These are phyloP conservation scores for Diaporthe humulicola DNA, from an alignment of 2,329 filamentous ascomycete species.

Conservation along the genomic window DNA sequence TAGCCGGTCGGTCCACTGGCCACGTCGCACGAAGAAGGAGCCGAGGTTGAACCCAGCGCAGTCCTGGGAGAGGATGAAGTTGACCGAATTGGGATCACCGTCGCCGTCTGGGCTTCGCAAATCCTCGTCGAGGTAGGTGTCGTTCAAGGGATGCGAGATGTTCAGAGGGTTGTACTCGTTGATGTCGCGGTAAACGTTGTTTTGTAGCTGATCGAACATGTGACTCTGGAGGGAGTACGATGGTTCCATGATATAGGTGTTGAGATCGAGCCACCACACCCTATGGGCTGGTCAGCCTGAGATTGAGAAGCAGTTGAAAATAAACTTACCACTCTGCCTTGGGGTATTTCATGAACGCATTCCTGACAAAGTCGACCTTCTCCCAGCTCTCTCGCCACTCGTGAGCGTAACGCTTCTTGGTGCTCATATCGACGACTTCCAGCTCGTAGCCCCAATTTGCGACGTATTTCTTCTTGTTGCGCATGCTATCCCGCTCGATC, in stretches of 20 bases:
- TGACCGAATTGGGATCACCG: conserved; percentile 81
- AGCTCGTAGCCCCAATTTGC: conserved; percentile 93
- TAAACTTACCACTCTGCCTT: conserved; percentile 89
- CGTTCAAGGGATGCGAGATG: conserved; percentile 84
- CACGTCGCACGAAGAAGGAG: conserved; percentile 91
- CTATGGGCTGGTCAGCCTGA: conserved; percentile 60
- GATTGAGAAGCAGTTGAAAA: background rate
- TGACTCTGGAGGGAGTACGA: conserved; percentile 90
- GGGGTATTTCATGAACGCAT: conserved; percentile 92
- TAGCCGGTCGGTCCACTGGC: conserved; percentile 89
- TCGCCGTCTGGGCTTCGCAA: conserved; percentile 83
- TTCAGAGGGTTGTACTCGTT: conserved; percentile 96
- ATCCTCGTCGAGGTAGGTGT: conserved; percentile 81
- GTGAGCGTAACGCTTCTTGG: conserved; percentile 97
- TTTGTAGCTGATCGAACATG: conserved; percentile 84
- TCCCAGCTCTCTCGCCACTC: conserved; percentile 99
- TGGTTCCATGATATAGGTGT: conserved; percentile 98
- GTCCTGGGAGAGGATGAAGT: conserved; percentile 91
- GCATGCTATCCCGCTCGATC: conserved; percentile 94
- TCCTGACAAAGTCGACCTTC: conserved; percentile 94
- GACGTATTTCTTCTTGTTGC: conserved; percentile 93
- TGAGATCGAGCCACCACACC: conserved; percentile 99
- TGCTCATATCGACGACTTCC: conserved; percentile 98
- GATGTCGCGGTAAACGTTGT: conserved; percentile 91
- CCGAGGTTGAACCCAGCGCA: conserved; percentile 97